Conservation (phyloP, 2,329 filamentous ascomycete species). For the Paraconiothyrium sp. region DNA sequence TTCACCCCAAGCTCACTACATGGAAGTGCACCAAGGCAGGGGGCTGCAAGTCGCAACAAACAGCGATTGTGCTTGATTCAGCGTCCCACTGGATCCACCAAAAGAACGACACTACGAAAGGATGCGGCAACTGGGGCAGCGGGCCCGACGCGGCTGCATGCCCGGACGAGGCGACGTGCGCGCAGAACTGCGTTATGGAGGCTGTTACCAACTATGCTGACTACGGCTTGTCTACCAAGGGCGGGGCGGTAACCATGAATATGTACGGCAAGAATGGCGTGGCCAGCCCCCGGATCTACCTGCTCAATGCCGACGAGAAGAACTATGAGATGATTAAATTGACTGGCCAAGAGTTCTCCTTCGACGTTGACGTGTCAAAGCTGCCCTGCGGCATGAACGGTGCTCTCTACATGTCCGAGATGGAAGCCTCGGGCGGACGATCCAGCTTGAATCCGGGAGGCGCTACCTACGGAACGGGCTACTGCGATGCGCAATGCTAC, state of each 20-base stretch:
- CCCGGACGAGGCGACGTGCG: conserved; percentile 60
- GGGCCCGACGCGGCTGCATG: conserved; percentile 56
- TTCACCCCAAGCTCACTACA: conserved; percentile 62
- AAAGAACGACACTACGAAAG: conserved; percentile 41
- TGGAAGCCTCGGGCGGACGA: conserved; percentile 49
- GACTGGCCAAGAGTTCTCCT: conserved; percentile 74
- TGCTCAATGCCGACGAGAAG: conserved; percentile 66
- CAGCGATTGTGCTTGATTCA: conserved; percentile 62
- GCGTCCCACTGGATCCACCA: conserved; percentile 58
- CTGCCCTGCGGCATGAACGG: conserved; percentile 55
- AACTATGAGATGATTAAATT: conserved; percentile 73
- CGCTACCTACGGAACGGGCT: conserved; percentile 69
- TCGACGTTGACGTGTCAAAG: conserved; percentile 70
- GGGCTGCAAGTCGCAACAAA: conserved; percentile 60
- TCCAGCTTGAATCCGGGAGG: conserved; percentile 57
- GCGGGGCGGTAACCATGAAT: conserved; percentile 59
- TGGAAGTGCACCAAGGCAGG: conserved; percentile 61
- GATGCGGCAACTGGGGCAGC: conserved; percentile 46
- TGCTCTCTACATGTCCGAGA: conserved; percentile 52
- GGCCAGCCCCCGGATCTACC: conserved; percentile 67
- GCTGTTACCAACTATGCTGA: conserved; percentile 63
- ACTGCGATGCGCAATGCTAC: conserved; percentile 60
- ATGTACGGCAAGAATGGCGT: conserved; percentile 49
- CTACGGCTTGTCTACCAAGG: conserved; percentile 63
- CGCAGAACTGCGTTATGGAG: conserved; percentile 65